Percentiles rank a stretch among this genome's conserved stretches.
Conservation (phyloP, 768 basidiomycete species). For the Tricholoma sp. region DNA sequence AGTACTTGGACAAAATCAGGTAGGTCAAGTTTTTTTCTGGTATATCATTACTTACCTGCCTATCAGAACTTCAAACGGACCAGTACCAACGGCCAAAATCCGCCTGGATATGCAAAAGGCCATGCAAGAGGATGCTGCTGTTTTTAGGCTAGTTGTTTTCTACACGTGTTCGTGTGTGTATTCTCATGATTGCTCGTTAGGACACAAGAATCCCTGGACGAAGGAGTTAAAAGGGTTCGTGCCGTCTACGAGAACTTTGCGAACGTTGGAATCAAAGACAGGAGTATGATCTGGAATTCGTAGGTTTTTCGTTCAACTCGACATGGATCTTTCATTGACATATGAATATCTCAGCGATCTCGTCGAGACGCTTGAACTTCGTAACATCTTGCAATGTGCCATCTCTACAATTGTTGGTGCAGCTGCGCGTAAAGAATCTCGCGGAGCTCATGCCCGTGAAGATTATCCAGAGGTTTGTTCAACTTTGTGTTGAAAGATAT, state of each 20-base stretch:
- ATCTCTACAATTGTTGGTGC: slow-evolving; percentile 93
- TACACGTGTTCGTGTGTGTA: background rate
- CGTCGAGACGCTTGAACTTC: slow-evolving; percentile 93
- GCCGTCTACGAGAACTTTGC: slow-evolving; percentile 86
- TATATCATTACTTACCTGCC: background rate
- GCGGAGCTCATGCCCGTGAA: slow-evolving; percentile 98
- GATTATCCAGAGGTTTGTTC: slow-evolving; percentile 85
- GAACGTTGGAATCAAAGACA: slow-evolving; percentile 93
- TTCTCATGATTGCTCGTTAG: slow-evolving; percentile 29
- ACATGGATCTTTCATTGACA: background rate
- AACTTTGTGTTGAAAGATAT: background rate
- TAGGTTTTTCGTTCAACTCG: slow-evolving; percentile 33
- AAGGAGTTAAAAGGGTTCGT: slow-evolving; percentile 85
- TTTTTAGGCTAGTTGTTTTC: slow-evolving; percentile 63
- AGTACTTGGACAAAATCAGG: slow-evolving; percentile 86
- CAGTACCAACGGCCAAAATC: slow-evolving; percentile 84
- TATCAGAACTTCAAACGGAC: slow-evolving; percentile 67
- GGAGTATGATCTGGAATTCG: slow-evolving; percentile 99
- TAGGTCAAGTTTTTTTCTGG: slow-evolving; percentile 15
- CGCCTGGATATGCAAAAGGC: slow-evolving; percentile 97
- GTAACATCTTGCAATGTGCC: slow-evolving; percentile 93
- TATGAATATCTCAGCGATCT: slow-evolving; percentile 63
- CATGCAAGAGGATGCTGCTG: slow-evolving; percentile 97
- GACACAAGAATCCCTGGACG: slow-evolving; percentile 84
- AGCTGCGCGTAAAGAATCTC: slow-evolving; percentile 92